Percentiles rank a stretch among this genome's conserved stretches.
These are phyloP conservation scores for Lentinus tigrinus DNA, from an alignment of 768 basidiomycete species.

Conservation along the genomic window DNA sequence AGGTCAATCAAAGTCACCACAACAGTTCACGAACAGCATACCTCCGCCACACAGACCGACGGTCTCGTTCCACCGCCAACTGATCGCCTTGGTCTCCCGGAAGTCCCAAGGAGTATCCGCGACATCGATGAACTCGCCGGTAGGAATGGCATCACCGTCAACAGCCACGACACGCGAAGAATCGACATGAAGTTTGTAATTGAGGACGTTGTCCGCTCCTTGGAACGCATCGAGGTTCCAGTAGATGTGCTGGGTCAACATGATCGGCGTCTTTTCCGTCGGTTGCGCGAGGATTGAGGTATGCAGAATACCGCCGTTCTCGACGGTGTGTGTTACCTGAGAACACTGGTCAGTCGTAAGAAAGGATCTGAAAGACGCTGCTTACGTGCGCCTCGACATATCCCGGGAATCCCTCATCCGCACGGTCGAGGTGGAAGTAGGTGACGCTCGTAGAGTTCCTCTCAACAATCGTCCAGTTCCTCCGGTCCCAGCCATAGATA, in stretches of 20 bases:
- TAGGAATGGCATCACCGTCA: slow-evolving; percentile 39
- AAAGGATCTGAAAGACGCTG: background rate
- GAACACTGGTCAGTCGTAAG: background rate
- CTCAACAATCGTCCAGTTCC: slow-evolving; percentile 51
- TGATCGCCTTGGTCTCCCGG: slow-evolving; percentile 28
- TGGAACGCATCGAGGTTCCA: slow-evolving; percentile 58
- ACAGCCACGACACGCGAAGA: slow-evolving; percentile 36
- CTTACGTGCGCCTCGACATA: slow-evolving; percentile 14
- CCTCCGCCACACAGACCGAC: slow-evolving; percentile 24
- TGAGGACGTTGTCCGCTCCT: slow-evolving; percentile 34
- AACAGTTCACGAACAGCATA: background rate
- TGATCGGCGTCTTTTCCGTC: slow-evolving; percentile 53
- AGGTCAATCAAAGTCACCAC: background rate
- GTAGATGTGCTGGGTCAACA: slow-evolving; percentile 57
- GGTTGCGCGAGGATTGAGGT: slow-evolving; percentile 47
- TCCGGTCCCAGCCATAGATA: slow-evolving; percentile 53
- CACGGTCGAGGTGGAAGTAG: slow-evolving; percentile 50
- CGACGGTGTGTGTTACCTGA: slow-evolving; percentile 48
- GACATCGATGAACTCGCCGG: slow-evolving; percentile 32
- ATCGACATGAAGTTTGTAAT: slow-evolving; percentile 27
- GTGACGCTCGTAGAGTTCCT: slow-evolving; percentile 47
- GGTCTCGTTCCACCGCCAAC: slow-evolving; percentile 23
- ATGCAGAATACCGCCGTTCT: slow-evolving; percentile 41
- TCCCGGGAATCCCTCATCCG: slow-evolving; percentile 45
- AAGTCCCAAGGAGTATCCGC: slow-evolving; percentile 43